A percentile compares a stretch with the other conserved stretches of the same genome.
phyloP scores from a whole-genome alignment of 2,329 filamentous ascomycete genomes.

The Claviceps capensis region DNA sequence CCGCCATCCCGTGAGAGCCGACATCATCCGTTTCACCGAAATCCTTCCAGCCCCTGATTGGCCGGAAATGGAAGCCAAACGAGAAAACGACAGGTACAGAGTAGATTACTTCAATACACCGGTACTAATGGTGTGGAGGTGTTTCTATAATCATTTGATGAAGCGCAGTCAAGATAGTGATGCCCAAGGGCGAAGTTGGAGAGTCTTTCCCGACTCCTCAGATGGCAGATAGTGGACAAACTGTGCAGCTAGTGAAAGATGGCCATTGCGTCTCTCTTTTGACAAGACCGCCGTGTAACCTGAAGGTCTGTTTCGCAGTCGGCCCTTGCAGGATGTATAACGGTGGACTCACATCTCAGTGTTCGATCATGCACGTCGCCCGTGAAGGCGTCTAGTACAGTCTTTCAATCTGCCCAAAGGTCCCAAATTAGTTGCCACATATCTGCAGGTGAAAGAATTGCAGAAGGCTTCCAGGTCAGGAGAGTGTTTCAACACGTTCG shows the following conservation, averaged over 20 bases:
- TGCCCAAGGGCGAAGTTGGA: not conserved
- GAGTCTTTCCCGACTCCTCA: not conserved
- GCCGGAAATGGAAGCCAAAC: not conserved
- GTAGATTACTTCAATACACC: not conserved
- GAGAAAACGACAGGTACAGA: not conserved
- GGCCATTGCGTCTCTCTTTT: not conserved
- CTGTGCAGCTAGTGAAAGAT: not conserved
- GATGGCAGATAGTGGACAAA: too few relatives aligned
- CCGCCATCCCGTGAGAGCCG: not conserved
- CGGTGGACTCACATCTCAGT: not conserved
- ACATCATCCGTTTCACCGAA: conserved; percentile 1
- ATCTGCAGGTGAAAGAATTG: conserved; percentile 13
- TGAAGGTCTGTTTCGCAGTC: conserved; percentile 6
- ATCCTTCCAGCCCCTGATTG: not conserved
- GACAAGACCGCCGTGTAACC: conserved; percentile 5
- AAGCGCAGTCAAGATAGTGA: not conserved
- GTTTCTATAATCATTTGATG: not conserved
- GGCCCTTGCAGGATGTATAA: conserved; percentile 6
- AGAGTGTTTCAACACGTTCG: conserved; percentile 7
- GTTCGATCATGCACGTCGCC: conserved; percentile 3
- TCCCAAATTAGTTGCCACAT: conserved; percentile 13
- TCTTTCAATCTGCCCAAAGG: conserved; percentile 11
- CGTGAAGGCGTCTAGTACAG: conserved; percentile 15
- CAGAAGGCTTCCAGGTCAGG: conserved; percentile 3
- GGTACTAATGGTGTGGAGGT: not conserved